Evolutionary conservation across 768 basidiomycete genomes (phyloP).

Genomic region (Artomyces pyxidatus): DNA sequence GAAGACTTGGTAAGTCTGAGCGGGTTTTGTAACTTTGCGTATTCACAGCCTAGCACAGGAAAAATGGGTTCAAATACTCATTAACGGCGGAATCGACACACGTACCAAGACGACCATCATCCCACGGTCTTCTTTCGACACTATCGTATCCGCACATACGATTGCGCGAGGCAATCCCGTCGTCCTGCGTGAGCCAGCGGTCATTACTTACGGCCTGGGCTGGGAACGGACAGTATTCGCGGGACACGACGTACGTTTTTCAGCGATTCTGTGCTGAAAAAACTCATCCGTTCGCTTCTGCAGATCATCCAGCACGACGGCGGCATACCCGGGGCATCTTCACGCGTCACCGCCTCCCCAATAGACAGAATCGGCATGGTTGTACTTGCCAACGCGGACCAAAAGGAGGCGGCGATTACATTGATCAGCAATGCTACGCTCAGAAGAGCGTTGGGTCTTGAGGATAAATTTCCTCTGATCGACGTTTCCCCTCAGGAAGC

Average conservation of each 20-base stretch:
- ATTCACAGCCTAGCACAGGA: constrained; percentile 28
- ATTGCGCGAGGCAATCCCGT: constrained; percentile 16
- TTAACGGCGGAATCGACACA: constrained; percentile 26
- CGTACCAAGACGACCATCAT: constrained; percentile 25
- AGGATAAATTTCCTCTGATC: neutral
- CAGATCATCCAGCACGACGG: neutral
- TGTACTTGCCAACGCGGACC: constrained; percentile 5
- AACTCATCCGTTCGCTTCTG: neutral
- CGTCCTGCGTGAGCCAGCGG: constrained; percentile 14
- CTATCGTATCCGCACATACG: constrained; percentile 24
- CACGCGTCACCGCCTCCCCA: neutral
- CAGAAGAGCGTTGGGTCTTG: no score
- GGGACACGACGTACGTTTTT: constrained; percentile 30
- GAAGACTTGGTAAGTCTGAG: constrained; percentile 33
- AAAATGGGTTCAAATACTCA: constrained; percentile 30
- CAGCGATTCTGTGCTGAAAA: neutral
- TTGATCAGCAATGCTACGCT: neutral
- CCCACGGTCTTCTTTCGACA: constrained; percentile 22
- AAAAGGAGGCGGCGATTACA: neutral
- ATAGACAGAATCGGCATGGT: constrained; percentile 3
- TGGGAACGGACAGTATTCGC: constrained; percentile 32
- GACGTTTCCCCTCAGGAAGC: neutral
- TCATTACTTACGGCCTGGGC: constrained; percentile 32
- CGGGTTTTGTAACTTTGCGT: neutral
- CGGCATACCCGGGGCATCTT: neutral